Base-by-base conservation (phyloP, 441 rosid species). In the Erodium trifolium region DNA sequence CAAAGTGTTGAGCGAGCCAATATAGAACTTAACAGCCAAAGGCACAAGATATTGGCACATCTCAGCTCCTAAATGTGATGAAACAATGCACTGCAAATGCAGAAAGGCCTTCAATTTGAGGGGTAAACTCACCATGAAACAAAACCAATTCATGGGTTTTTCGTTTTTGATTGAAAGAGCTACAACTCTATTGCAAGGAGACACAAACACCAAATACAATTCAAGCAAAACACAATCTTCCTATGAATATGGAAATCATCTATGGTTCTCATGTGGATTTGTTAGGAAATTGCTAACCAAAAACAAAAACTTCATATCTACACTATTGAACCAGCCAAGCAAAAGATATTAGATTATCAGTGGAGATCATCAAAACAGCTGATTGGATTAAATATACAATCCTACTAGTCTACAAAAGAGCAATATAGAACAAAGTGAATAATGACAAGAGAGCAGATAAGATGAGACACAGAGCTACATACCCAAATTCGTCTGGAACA, bases 401-500 rank as follows among this genome's bases (percentile, higher is more conserved):
- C n/a, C n/a, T n/a, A n/a, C n/a, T n/a, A n/a, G n/a, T n/a, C n/a
- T 23, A 23, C 27, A 23, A 23, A 23, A 23, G 27, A 23, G 27
- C 27, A 23, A 23, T 23, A 23, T 23, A 23, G 27, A 34, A 34
- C 37, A 34, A 4, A 34, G 37, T 34, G 37, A 34, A 34, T 34
- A 34, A 34, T 57, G 14, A 51, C 17, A 57, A 18, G 23, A 7
- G 11, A 18, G 10, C 10, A 57, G 27, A 57, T 51, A 18, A 57
- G 29, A 57, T 13, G 63, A 18, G 19, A 23, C 27, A n/a, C n/a
- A n/a, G n/a, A n/a, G n/a, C n/a, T n/a, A 55, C 62, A 9, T 57
- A 57, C 63, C 63, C 63, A 57, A 57, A 57, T 57, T 57, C 27
- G 63, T 57, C 63, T 16, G 63, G 63, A 57, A 57, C 63, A 57